These are phyloP conservation scores for Artemisia argyi DNA, from an alignment of 129 eudicot genomes.

Conservation along the genomic window DNA sequence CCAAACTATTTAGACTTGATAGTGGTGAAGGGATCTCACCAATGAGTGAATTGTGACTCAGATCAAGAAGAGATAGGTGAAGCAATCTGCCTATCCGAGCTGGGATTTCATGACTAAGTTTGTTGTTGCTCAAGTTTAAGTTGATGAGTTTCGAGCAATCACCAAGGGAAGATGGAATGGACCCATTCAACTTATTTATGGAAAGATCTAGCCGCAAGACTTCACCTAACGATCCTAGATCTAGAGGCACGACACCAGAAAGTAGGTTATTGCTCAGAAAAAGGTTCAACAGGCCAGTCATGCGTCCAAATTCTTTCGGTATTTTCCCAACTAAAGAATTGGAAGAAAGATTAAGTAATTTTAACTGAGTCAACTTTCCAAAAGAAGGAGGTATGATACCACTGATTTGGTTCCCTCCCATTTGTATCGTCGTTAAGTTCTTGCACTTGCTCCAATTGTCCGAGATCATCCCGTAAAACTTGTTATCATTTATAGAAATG, in stretches of 20 bases:
- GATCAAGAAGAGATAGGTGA: constrained; percentile 11
- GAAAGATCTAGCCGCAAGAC: constrained; percentile 30
- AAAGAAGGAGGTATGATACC: constrained; percentile 31
- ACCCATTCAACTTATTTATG: constrained; percentile 28
- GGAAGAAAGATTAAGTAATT: constrained; percentile 28
- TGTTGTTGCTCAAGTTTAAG: constrained; percentile 28
- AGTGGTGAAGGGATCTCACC: constrained; percentile 24
- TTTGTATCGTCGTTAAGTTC: constrained; percentile 17
- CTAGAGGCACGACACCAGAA: constrained; percentile 34
- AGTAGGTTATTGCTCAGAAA: constrained; percentile 26
- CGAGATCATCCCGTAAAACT: constrained; percentile 33
- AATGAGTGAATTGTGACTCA: constrained; percentile 26
- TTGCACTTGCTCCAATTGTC: constrained; percentile 25
- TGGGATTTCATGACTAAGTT: constrained; percentile 12
- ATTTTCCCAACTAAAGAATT: constrained; percentile 30
- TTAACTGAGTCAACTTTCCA: constrained; percentile 18
- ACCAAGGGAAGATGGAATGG: constrained; percentile 13
- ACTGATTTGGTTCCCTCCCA: constrained; percentile 31
- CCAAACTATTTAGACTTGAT: constrained; percentile 15
- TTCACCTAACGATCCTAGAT: constrained; percentile 26
- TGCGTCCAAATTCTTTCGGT: constrained; percentile 27
- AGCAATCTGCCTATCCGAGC: background rate
- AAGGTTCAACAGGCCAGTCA: constrained; percentile 16
- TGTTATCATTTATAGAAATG: constrained; percentile 28
- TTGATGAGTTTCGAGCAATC: background rate